Percentiles rank a stretch among this genome's conserved stretches.
phyloP scores from a whole-genome alignment of 768 basidiomycete species.

The Mycena galopus region DNA sequence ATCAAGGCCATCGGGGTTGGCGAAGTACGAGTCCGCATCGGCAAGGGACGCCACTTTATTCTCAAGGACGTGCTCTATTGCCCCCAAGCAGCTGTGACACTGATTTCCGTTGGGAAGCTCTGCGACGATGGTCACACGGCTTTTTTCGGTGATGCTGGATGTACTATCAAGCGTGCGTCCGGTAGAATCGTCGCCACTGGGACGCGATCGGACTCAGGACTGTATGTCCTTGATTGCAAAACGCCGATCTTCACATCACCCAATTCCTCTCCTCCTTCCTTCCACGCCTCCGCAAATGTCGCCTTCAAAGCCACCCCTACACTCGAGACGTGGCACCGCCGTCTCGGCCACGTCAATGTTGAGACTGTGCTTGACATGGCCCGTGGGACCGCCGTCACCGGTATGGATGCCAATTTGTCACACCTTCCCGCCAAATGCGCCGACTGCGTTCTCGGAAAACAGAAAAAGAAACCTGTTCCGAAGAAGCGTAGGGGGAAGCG shows the following conservation, averaged over 20 bases:
- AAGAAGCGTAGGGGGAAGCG: conserved; percentile 7
- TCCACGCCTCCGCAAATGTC: neutral
- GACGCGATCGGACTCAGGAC: neutral
- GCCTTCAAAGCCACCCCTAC: conserved; percentile 1
- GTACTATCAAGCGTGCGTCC: neutral
- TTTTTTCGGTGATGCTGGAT: neutral
- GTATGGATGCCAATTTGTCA: too few species aligned
- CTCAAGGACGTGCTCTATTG: too few species aligned
- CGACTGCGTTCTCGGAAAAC: too few species aligned
- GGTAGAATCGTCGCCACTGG: neutral
- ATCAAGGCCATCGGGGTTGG: conserved; percentile 12
- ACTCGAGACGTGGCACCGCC: neutral
- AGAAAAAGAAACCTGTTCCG: conserved; percentile 3
- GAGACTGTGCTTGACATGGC: too few species aligned
- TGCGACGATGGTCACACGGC: conserved; percentile 9
- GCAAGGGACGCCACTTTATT: conserved; percentile 16
- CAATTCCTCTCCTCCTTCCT: neutral
- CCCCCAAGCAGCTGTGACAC: too few species aligned
- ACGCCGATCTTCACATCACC: neutral
- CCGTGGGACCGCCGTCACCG: too few species aligned
- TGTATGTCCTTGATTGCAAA: neutral
- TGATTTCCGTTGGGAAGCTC: conserved; percentile 9
- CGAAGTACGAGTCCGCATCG: neutral
- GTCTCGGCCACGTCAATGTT: too few species aligned
- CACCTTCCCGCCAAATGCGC: too few species aligned